Percentiles rank a stretch among this genome's conserved stretches.
Evolutionary conservation across 2,329 filamentous ascomycete genomes (phyloP).

Genomic region (Didymella arachidicola): DNA sequence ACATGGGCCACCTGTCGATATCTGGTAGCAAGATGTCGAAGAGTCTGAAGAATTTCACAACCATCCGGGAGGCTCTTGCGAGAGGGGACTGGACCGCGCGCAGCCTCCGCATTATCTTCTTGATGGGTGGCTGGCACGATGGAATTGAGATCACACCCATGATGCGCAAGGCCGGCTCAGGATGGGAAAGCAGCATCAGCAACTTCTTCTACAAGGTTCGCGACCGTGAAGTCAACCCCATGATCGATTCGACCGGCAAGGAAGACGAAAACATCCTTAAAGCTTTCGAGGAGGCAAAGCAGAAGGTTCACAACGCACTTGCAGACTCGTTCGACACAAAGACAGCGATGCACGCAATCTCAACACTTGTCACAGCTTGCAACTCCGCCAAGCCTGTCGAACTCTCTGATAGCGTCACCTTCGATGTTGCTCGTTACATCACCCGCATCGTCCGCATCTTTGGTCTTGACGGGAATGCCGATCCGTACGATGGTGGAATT

Average conservation of each 20-base stretch:
- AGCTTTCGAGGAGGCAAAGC: slow-evolving; percentile 63
- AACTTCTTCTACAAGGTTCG: slow-evolving; percentile 70
- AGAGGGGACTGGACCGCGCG: slow-evolving; percentile 77
- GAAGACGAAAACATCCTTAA: slow-evolving; percentile 55
- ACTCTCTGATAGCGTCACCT: slow-evolving; percentile 57
- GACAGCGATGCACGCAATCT: slow-evolving; percentile 77
- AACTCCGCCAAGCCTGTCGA: slow-evolving; percentile 62
- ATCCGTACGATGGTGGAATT: slow-evolving; percentile 56
- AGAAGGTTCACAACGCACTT: slow-evolving; percentile 70
- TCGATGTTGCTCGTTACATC: slow-evolving; percentile 75
- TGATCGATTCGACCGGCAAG: slow-evolving; percentile 37
- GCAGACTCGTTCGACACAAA: slow-evolving; percentile 90
- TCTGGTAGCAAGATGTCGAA: slow-evolving; percentile 96
- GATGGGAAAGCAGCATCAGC: slow-evolving; percentile 82
- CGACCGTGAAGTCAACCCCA: slow-evolving; percentile 55
- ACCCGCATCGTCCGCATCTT: slow-evolving; percentile 86
- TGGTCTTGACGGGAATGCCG: slow-evolving; percentile 71
- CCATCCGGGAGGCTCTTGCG: slow-evolving; percentile 81
- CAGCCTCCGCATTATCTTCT: slow-evolving; percentile 82
- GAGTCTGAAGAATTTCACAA: slow-evolving; percentile 93
- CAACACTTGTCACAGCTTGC: slow-evolving; percentile 77
- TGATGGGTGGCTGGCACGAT: slow-evolving; percentile 89
- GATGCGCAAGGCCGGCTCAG: slow-evolving; percentile 74
- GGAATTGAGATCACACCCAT: slow-evolving; percentile 90
- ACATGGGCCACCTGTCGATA: slow-evolving; percentile 93